Percentiles rank a stretch among this genome's conserved stretches.
These are phyloP conservation scores for Penicillium griseofulvum DNA, from an alignment of 2,329 filamentous ascomycete species.

Conservation along the genomic window DNA sequence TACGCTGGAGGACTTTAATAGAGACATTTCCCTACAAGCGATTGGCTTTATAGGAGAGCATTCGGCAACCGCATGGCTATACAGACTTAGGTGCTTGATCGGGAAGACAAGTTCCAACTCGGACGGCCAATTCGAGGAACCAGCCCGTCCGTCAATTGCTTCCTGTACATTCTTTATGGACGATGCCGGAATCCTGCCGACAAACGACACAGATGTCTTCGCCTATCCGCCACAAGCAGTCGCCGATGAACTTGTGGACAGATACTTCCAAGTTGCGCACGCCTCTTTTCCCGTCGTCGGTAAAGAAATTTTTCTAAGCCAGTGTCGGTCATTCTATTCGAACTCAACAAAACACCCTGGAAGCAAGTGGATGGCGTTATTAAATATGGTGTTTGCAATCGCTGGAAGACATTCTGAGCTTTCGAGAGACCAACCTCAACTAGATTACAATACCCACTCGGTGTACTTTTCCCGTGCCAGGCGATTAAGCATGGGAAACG, in stretches of 20 bases:
- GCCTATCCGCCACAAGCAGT: conserved; percentile 35
- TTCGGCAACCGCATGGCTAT: conserved; percentile 46
- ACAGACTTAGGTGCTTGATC: conserved; percentile 39
- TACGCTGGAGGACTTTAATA: conserved; percentile 45
- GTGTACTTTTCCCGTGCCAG: conserved; percentile 45
- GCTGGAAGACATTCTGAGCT: conserved; percentile 38
- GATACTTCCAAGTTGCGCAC: conserved; percentile 43
- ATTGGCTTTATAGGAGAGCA: conserved; percentile 46
- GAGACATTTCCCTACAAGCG: conserved; percentile 36
- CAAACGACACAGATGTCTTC: conserved; percentile 36
- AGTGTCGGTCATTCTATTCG: conserved; percentile 39
- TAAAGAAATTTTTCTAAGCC: conserved; percentile 37
- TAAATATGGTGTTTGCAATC: conserved; percentile 48
- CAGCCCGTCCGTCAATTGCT: conserved; percentile 26
- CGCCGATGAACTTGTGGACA: conserved; percentile 41
- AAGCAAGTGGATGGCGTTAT: conserved; percentile 41
- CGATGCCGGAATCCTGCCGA: conserved; percentile 34
- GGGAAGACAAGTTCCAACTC: conserved; percentile 24
- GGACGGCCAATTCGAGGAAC: conserved; percentile 22
- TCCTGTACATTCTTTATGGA: conserved; percentile 37
- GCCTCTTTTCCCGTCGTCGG: conserved; percentile 44
- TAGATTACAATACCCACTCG: conserved; percentile 33
- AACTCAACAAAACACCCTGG: conserved; percentile 34
- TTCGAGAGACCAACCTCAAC: conserved; percentile 24
- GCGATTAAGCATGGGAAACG: conserved; percentile 37